Percentiles rank a stretch among this genome's conserved stretches.
phyloP scores from a whole-genome alignment of 1,284 basidiomycete species.

The Megacollybia platyphylla region DNA sequence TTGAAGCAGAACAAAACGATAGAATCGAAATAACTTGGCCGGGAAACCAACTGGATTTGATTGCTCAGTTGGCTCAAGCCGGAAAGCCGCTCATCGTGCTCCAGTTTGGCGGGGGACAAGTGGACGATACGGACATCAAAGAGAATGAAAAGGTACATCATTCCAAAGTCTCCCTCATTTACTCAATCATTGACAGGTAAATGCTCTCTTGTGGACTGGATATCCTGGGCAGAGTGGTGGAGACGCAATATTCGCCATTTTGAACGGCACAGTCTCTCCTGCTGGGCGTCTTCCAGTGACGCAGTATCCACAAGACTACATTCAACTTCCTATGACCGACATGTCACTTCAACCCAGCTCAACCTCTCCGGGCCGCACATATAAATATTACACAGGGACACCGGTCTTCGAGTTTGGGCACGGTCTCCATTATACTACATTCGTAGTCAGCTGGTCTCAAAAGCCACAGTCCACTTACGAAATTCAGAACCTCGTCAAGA shows the following conservation, averaged over 20 bases:
- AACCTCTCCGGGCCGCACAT: slow-evolving; percentile 40
- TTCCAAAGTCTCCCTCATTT: neutral
- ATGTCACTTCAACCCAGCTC: slow-evolving; percentile 37
- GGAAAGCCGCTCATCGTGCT: slow-evolving; percentile 39
- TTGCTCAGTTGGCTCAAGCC: slow-evolving; percentile 26
- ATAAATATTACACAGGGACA: slow-evolving; percentile 40
- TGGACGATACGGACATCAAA: slow-evolving; percentile 37
- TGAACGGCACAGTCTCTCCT: slow-evolving; percentile 35
- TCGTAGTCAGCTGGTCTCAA: slow-evolving; percentile 23
- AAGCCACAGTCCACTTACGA: slow-evolving; percentile 20
- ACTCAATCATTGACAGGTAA: slow-evolving; percentile 8
- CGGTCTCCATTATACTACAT: slow-evolving; percentile 42
- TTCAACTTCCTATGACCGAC: slow-evolving; percentile 40
- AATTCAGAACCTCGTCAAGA: slow-evolving; percentile 24
- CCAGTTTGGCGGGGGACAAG: slow-evolving; percentile 34
- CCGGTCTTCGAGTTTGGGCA: slow-evolving; percentile 38
- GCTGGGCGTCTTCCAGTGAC: slow-evolving; percentile 40
- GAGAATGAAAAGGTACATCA: slow-evolving; percentile 24
- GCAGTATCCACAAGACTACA: slow-evolving; percentile 39
- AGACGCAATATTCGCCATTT: slow-evolving; percentile 33
- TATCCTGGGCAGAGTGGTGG: slow-evolving; percentile 45
- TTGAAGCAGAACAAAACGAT: slow-evolving; percentile 40
- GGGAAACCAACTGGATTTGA: slow-evolving; percentile 37
- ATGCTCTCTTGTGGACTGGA: slow-evolving; percentile 40
- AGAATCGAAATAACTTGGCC: slow-evolving; percentile 40